phyloP scores from a whole-genome alignment of 805 yeast species.

The Wickerhamiella alocasiicola region DNA sequence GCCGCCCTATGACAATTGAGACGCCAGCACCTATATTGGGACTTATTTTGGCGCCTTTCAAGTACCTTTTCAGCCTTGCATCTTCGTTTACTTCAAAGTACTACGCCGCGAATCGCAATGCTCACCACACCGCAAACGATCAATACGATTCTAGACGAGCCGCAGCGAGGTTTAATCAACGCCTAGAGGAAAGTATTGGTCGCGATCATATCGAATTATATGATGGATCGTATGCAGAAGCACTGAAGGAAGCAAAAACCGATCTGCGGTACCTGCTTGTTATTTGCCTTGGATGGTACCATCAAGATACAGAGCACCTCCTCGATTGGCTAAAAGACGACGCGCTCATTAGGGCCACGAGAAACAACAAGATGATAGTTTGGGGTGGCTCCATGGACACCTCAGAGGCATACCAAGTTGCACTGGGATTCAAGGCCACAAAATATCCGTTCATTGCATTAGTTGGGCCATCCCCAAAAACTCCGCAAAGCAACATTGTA shows the following conservation, averaged over 20 bases:
- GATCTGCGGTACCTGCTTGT: constrained; percentile 63
- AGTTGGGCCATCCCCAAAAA: constrained; percentile 48
- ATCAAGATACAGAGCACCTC: constrained; percentile 47
- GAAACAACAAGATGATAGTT: constrained; percentile 42
- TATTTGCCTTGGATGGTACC: constrained; percentile 58
- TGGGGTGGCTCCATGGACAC: constrained; percentile 87
- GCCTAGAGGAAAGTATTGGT: constrained; percentile 38
- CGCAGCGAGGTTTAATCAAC: constrained; percentile 39
- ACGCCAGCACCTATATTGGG: constrained; percentile 25
- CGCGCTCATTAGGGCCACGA: constrained; percentile 32
- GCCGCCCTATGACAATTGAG: constrained; percentile 27
- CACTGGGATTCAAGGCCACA: constrained; percentile 58
- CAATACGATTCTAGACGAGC: constrained; percentile 40
- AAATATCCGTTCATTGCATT: constrained; percentile 75
- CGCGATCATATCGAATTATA: constrained; percentile 24
- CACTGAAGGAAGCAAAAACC: constrained; percentile 55
- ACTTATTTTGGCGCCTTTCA: constrained; percentile 1
- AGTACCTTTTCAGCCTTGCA: constrained; percentile 14
- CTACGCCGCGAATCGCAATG: constrained; percentile 30
- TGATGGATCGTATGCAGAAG: constrained; percentile 70
- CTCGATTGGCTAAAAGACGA: constrained; percentile 43
- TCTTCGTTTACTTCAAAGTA: constrained; percentile 16
- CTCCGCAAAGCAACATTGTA: constrained; percentile 31
- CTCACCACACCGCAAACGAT: constrained; percentile 27
- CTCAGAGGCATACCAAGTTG: constrained; percentile 73